Conservation (phyloP, 305 asterid species). For the Fraxinus sp. region DNA sequence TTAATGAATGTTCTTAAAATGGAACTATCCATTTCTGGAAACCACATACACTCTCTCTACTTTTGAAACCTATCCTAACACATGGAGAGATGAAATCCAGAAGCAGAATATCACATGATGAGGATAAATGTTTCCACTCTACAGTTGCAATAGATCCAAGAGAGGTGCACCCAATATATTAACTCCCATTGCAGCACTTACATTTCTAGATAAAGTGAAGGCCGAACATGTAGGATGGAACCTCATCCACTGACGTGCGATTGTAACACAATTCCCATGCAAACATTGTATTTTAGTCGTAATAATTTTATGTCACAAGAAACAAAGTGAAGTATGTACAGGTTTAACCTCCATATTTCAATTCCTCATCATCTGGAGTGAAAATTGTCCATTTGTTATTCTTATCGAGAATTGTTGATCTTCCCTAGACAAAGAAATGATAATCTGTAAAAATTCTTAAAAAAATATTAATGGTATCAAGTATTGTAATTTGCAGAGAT, state of each 20-base stretch:
- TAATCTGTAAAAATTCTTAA: not conserved
- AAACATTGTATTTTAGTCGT: not conserved
- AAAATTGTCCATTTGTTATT: not conserved
- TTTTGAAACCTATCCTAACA: not conserved
- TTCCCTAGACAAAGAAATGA: not conserved
- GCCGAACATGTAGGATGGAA: not conserved
- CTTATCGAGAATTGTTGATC: not conserved
- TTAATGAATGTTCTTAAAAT: not conserved
- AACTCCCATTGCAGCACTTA: not conserved
- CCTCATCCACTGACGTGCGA: not conserved
- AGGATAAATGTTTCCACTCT: not conserved
- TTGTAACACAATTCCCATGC: not conserved
- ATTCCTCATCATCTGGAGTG: not conserved
- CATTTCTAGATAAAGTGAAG: not conserved
- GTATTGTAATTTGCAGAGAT: not conserved
- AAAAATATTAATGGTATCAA: not conserved
- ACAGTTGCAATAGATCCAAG: not conserved
- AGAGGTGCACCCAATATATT: not conserved
- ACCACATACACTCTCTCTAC: not conserved
- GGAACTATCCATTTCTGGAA: not conserved
- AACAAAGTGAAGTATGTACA: not conserved
- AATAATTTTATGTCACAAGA: not conserved
- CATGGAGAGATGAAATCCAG: not conserved
- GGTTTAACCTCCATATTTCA: not conserved
- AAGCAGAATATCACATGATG: not conserved